Percentiles rank a stretch among this genome's conserved stretches.
Conservation (phyloP, 768 basidiomycete genomes). For the Podaxis rugospora region DNA sequence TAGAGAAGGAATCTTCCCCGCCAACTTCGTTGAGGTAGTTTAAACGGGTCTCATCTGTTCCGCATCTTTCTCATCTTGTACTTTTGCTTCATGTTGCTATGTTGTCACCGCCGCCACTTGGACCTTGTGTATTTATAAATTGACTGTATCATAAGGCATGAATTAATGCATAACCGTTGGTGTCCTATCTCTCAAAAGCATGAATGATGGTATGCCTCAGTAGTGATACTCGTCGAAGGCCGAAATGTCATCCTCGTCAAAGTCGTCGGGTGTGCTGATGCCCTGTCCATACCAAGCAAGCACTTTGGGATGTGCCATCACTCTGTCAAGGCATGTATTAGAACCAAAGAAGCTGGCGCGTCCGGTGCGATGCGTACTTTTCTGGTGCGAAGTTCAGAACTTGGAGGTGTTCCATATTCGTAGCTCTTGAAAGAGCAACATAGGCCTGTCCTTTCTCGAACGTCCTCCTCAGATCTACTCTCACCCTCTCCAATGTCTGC, state of each 20-base stretch:
- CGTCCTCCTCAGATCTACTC: conserved; percentile 66
- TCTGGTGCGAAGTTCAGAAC: conserved; percentile 57
- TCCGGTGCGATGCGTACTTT: conserved; percentile 37
- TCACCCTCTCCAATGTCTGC: conserved; percentile 53
- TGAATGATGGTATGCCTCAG: neutral
- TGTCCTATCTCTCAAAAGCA: neutral
- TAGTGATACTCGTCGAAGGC: neutral
- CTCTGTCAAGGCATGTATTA: conserved; percentile 31
- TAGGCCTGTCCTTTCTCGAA: conserved; percentile 85
- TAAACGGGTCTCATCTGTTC: conserved; percentile 14
- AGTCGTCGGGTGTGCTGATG: neutral
- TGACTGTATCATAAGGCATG: neutral
- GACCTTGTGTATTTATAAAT: neutral
- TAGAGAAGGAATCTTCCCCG: conserved; percentile 70
- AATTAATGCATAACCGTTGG: neutral
- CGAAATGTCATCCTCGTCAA: conserved; percentile 22
- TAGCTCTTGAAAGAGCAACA: conserved; percentile 72
- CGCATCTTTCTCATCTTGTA: neutral
- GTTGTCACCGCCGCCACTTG: neutral
- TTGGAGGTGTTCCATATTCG: conserved; percentile 58
- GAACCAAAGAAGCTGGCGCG: neutral
- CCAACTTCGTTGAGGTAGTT: conserved; percentile 75
- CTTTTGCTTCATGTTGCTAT: neutral
- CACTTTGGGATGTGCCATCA: conserved; percentile 61
- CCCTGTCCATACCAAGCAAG: conserved; percentile 46